Conservation (phyloP, 345 rosid genomes). For the Zanthoxylum bungeanum region DNA sequence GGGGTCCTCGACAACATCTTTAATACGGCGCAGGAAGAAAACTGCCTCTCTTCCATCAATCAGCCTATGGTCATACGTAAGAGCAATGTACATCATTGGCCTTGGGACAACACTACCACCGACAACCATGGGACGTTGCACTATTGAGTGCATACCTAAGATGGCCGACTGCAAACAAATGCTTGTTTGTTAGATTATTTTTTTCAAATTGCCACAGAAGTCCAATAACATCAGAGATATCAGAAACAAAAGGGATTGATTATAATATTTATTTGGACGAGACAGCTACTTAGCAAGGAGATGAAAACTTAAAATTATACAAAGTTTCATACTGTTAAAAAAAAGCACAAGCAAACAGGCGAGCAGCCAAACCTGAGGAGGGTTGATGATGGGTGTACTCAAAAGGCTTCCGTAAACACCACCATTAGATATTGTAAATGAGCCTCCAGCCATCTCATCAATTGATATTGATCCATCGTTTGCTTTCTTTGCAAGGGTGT, state of each 20-base stretch:
- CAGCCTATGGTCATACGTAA: slow-evolving; percentile 85
- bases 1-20: slow-evolving; percentile 88
- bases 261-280: neutral
- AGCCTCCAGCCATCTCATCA: slow-evolving; percentile 99
- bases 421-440: slow-evolving; percentile 84
- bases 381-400: slow-evolving; percentile 98
- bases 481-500: slow-evolving; percentile 92
- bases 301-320: neutral
- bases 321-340: neutral
- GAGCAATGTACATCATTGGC: slow-evolving; percentile 93
- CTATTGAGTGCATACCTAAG: slow-evolving; percentile 89
- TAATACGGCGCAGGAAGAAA: slow-evolving; percentile 79
- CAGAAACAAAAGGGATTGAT: neutral
- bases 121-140: slow-evolving; percentile 78
- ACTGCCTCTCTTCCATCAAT: slow-evolving; percentile 97
- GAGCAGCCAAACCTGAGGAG: slow-evolving; percentile 72
- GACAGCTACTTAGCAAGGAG: neutral
- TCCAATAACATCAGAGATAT: neutral
- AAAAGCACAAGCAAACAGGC: neutral
- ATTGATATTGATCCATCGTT: slow-evolving; percentile 89
- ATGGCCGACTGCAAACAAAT: slow-evolving; percentile 69
- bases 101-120: slow-evolving; percentile 73
- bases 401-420: slow-evolving; percentile 96
- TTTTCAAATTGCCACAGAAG: neutral
- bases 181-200: neutral